Evolutionary conservation across 2,329 filamentous ascomycete genomes (phyloP).

Genomic region (Colletotrichum trifolii): DNA sequence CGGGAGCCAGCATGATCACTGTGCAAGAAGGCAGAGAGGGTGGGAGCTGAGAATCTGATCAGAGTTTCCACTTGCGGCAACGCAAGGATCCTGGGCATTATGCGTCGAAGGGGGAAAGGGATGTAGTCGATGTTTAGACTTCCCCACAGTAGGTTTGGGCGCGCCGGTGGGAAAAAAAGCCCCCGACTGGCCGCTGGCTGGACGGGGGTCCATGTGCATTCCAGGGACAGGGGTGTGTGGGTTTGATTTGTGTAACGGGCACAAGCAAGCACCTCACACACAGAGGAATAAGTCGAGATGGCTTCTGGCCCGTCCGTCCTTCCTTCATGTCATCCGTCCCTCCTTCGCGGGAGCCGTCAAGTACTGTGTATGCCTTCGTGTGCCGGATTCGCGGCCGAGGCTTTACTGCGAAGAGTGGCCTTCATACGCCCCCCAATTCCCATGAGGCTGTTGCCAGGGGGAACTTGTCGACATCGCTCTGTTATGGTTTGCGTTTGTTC

Average conservation of each 20-base stretch:
- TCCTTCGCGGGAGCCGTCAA: conserved; percentile 25
- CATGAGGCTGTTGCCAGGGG: conserved; percentile 3
- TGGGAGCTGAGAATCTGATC: conserved; percentile 38
- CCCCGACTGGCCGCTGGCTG: conserved; percentile 38
- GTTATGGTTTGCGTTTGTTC: conserved; percentile 39
- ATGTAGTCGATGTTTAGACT: conserved; percentile 47
- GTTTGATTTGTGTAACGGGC: conserved; percentile 38
- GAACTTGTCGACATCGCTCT: conserved; percentile 7
- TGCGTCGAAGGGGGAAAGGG: conserved; percentile 45
- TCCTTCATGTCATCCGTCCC: not conserved
- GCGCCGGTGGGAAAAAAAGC: conserved; percentile 41
- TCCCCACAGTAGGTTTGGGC: conserved; percentile 47
- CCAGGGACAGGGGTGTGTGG: conserved; percentile 32
- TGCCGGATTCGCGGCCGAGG: conserved; percentile 10
- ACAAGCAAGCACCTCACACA: conserved; percentile 11
- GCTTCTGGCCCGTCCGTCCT: conserved; percentile 31
- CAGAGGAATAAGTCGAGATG: conserved; percentile 20
- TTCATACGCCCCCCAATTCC: conserved; percentile 3
- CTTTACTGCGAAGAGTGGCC: conserved; percentile 7
- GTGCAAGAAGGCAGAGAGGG: conserved; percentile 31
- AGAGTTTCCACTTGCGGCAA: conserved; percentile 47
- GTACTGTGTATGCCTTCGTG: conserved; percentile 34
- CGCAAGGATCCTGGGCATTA: conserved; percentile 46
- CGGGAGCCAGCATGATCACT: conserved; percentile 42
- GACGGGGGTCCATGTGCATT: conserved; percentile 32